Conservation (phyloP, 495 filamentous ascomycete genomes). For the Aspergillus olivimuriae region DNA sequence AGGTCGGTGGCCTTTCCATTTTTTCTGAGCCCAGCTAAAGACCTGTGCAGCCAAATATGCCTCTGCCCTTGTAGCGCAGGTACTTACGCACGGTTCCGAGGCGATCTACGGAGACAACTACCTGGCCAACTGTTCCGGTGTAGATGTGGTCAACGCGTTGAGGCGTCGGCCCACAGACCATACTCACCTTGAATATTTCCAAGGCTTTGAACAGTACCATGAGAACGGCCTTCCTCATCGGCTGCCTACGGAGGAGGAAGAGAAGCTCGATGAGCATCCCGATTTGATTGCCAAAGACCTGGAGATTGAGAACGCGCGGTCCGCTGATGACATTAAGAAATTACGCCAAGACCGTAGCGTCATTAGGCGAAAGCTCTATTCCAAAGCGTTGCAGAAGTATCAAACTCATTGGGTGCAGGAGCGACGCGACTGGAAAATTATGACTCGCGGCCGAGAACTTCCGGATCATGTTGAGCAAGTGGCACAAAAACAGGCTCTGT, state of each 20-base stretch:
- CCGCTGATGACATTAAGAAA: no score
- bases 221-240: conserved; percentile 2
- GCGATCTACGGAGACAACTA: conserved; percentile 2
- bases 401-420: conserved; percentile 1
- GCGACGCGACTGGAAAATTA: neutral
- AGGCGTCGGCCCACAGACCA: neutral
- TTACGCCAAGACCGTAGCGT: neutral
- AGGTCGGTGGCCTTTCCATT: no score
- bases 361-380: conserved; percentile 1
- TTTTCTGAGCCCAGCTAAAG: conserved; percentile 7
- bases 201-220: conserved; percentile 2
- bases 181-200: conserved; percentile 9
- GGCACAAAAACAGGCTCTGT: neutral
- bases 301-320: neutral
- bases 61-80: conserved; percentile 1
- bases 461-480: neutral
- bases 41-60: conserved; percentile 4
- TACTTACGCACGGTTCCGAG: conserved; percentile 1
- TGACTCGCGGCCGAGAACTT: conserved; percentile 1
- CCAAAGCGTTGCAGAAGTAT: neutral
- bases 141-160: conserved; percentile 1
- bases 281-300: neutral
- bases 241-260: conserved; percentile 3
- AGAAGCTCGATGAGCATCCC: conserved; percentile 1
- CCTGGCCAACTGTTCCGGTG: conserved; percentile 1